Base-by-base conservation (phyloP, 805 yeast genomes). In the Wickerhamiella lipophila region DNA sequence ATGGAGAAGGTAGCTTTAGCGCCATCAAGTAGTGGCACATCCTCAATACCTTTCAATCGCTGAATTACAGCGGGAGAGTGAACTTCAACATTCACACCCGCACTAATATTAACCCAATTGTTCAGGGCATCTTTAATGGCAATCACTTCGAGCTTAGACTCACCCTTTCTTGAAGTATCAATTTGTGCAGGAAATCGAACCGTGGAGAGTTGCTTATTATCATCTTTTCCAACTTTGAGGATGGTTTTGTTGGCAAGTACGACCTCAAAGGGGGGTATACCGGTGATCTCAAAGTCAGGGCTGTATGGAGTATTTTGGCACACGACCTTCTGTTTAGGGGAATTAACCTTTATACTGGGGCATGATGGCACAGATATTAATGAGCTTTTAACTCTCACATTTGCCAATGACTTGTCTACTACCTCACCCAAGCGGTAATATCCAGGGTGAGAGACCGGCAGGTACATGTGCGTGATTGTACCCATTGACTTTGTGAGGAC, bases 261-360 rank as follows among this genome's bases (percentile, higher is more conserved):
- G 30, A 83, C 64, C 19, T 73, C 74, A 50, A 83, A 63, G 0
- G 98, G 97, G 0, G 89, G 80, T 1, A 86, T 83, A 47, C 97
- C 96, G 16, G 68, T 64, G 1, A 80, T 74, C 1, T 72, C 68
- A 27, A 89, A 70, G 12, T 65, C 64, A 1, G 79, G 64, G 19
- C 72, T 65, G 54, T 78, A 83, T 3, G 62, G 46, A 15, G 72
- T 77, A 27, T 81, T 84, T 30, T 78, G 66, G 67, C 97, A 92
- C 54, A 74, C 71, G 12, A 52, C 50, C 9, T 52, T 50, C 15
- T 47, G 16, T 34, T 59, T 60, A 11, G 40, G 47, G 6, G 59
- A 49, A 0, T 61, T 58, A 48, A 86, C 73, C 18, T 69, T 63
- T 0, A 85, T 95, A 2, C 67, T 68, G 1, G 98, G 98, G 62